Evolutionary conservation across 2,329 filamentous ascomycete genomes (phyloP), one percentile per base, ranked within the genome.

Genomic region (Ascochyta clinopodiicola): DNA sequence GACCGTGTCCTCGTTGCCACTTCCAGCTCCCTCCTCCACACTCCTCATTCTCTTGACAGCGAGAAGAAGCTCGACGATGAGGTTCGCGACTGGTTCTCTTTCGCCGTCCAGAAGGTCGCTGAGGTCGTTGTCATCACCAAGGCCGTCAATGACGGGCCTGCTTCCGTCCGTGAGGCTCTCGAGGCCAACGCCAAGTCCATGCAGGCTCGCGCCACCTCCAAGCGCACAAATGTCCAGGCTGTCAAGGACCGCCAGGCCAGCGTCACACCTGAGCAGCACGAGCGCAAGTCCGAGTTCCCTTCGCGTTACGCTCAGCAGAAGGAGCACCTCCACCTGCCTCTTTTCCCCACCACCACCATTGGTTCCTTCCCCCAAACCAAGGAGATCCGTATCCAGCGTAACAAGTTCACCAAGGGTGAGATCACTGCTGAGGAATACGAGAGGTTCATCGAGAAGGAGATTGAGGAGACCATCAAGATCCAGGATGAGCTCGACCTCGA

Each of bases 281-380:
- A 94, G 84, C 92, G 95, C 83, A 90, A 95, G 84, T 94, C 91
- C 66, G 83, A 86, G 67, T 99, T 99, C 88, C 83, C 91, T 51
- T 80, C 79, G 68, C 91, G 95, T 81, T 95, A 96, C 72, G 83
- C 87, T 62, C 86, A 91, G 79, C 95, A 99, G 84, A 89, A 94
- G 84, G 88, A 89, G 81, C 88, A 91, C 81, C 90, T 99, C 75
- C 93, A 90, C 76, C 90, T 99, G 59, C 95, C 95, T 69, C 84
- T 94, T 66, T 99, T 99, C 91, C 95, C 95, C 64, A 99, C 95
- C 76, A 99, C 95, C 78, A 99, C 95, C 78, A 99, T 99, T 68
- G 95, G 95, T 69, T 98, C 94, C 54, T 99, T 99, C 91, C 95
- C 95, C 69, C 95, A 99, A 86, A 99, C 95, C 79, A 93, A 94